Conservation (phyloP, 805 yeast genomes). For the Yamadazyma kitorensis region DNA sequence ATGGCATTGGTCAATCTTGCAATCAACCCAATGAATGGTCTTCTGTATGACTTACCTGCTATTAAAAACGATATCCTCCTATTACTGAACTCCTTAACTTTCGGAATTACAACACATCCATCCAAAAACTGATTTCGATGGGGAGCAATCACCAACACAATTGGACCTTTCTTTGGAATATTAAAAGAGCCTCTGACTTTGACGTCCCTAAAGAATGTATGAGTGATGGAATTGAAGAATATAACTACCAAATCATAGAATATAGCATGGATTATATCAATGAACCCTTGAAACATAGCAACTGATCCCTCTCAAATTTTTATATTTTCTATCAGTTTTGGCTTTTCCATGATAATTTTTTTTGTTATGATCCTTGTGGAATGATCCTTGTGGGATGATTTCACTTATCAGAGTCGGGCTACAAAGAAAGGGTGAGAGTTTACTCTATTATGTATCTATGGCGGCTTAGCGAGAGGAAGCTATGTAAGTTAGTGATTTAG, state of each 20-base stretch:
- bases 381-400: too few species aligned
- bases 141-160: conserved; percentile 41
- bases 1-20: conserved; percentile 34
- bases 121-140: conserved; percentile 44
- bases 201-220: conserved; percentile 41
- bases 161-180: conserved; percentile 36
- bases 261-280: conserved; percentile 2
- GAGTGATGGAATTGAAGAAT: conserved; percentile 32
- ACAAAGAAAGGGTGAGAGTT: too few species aligned
- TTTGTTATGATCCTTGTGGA: too few species aligned
- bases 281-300: too few species aligned
- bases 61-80: conserved; percentile 35
- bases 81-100: conserved; percentile 28
- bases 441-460: too few species aligned
- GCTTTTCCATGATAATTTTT: too few species aligned
- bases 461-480: too few species aligned
- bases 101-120: conserved; percentile 35
- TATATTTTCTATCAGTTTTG: too few species aligned
- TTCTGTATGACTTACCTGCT: conserved; percentile 35
- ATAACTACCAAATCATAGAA: conserved; percentile 27
- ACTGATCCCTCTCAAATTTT: too few species aligned
- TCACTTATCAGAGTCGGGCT: too few species aligned
- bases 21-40: conserved; percentile 28
- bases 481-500: too few species aligned
- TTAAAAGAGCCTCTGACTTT: conserved; percentile 36